Evolutionary conservation across 1,139 yeast species (phyloP).

Genomic region (Casaregolazyma lundiana): DNA sequence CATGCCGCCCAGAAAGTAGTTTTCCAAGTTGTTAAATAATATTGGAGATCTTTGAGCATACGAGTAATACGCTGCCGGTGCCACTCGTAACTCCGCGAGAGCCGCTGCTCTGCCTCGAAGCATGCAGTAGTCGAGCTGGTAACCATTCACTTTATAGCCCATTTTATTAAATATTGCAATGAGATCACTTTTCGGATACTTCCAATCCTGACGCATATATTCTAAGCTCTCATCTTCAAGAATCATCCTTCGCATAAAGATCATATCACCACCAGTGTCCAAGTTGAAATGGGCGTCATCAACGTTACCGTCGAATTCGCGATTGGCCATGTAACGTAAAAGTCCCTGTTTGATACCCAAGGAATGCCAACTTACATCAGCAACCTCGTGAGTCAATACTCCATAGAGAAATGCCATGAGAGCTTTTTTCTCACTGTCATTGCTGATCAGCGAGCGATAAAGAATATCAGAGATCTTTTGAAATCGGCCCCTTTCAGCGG

Average conservation of each 20-base stretch:
- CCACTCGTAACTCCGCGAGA: constrained; percentile 38
- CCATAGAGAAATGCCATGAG: constrained; percentile 53
- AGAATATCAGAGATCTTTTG: not conserved
- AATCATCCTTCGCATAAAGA: constrained; percentile 39
- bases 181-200: constrained; percentile 40
- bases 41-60: constrained; percentile 42
- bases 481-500: not conserved
- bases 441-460: not conserved
- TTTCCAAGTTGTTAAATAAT: constrained; percentile 39
- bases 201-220: constrained; percentile 42
- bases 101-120: constrained; percentile 48
- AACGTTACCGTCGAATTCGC: constrained; percentile 47
- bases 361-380: constrained; percentile 63
- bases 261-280: constrained; percentile 58
- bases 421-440: constrained; percentile 15
- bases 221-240: constrained; percentile 25
- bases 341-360: constrained; percentile 49
- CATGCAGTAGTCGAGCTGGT: constrained; percentile 42
- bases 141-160: constrained; percentile 32
- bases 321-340: constrained; percentile 41
- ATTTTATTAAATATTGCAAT: constrained; percentile 32
- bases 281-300: constrained; percentile 46
- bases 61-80: constrained; percentile 29
- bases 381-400: constrained; percentile 50
- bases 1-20: constrained; percentile 49